Evolutionary conservation across 2,329 filamentous ascomycete genomes (phyloP).

Genomic region (Verticillium nubilum): DNA sequence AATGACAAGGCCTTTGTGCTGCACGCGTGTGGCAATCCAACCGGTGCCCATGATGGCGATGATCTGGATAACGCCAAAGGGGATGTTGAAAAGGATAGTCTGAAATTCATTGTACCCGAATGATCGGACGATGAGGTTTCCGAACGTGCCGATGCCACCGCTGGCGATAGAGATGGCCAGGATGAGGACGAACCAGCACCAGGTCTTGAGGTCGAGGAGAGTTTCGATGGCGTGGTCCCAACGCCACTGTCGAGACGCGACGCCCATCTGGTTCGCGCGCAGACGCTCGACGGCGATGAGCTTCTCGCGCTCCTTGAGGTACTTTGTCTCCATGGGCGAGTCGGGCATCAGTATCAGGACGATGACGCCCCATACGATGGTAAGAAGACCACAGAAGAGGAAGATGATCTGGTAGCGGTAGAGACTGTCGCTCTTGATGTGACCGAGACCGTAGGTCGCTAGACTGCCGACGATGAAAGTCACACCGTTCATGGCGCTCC

Average conservation of each 20-base stretch:
- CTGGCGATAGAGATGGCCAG: slow-evolving; percentile 42
- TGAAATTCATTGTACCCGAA: slow-evolving; percentile 54
- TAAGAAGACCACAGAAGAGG: slow-evolving; percentile 56
- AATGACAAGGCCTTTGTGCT: slow-evolving; percentile 52
- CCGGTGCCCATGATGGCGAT: slow-evolving; percentile 53
- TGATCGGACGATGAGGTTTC: slow-evolving; percentile 55
- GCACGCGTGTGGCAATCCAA: slow-evolving; percentile 50
- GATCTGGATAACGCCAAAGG: slow-evolving; percentile 58
- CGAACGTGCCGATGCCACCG: slow-evolving; percentile 51
- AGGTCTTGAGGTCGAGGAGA: slow-evolving; percentile 43
- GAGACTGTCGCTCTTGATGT: slow-evolving; percentile 32
- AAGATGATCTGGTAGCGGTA: slow-evolving; percentile 48
- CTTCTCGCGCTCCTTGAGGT: slow-evolving; percentile 60
- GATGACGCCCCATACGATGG: slow-evolving; percentile 50
- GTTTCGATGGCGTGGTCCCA: slow-evolving; percentile 56
- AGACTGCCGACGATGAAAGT: slow-evolving; percentile 52
- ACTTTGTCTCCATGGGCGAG: slow-evolving; percentile 49
- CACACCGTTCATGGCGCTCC: slow-evolving; percentile 54
- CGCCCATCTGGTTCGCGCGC: slow-evolving; percentile 69
- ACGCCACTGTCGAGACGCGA: slow-evolving; percentile 65
- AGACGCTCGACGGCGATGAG: slow-evolving; percentile 66
- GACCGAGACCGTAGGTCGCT: slow-evolving; percentile 51
- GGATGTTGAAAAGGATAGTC: slow-evolving; percentile 60
- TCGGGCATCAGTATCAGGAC: slow-evolving; percentile 57
- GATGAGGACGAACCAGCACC: slow-evolving; percentile 56